Evolutionary conservation across 768 basidiomycete species (phyloP).

Genomic region (Trametopsis cervina): DNA sequence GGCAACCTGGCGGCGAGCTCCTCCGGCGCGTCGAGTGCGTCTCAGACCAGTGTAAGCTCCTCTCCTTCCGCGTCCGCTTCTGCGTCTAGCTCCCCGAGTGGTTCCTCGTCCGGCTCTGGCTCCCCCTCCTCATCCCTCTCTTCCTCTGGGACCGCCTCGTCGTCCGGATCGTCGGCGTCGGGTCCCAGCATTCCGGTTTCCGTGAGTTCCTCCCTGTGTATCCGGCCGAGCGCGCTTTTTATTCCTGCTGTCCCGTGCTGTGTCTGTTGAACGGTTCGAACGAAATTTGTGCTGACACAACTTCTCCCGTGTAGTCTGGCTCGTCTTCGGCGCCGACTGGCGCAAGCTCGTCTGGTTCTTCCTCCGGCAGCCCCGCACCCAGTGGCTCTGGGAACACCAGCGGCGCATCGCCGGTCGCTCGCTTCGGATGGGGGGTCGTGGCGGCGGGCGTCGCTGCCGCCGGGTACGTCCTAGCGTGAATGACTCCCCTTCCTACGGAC

Average conservation of each 20-base stretch:
- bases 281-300: neutral
- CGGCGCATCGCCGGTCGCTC: neutral
- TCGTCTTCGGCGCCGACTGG: neutral
- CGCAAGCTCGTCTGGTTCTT: neutral
- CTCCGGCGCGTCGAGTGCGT: neutral
- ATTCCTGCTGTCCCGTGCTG: neutral
- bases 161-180: neutral
- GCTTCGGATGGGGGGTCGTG: slow-evolving; percentile 2
- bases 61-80: neutral
- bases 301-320: neutral
- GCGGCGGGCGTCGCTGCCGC: neutral
- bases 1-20: slow-evolving; percentile 29
- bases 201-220: neutral
- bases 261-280: neutral
- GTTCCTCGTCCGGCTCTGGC: neutral
- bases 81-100: neutral
- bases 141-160: neutral
- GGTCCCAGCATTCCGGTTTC: neutral
- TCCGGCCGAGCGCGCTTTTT: neutral
- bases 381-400: neutral
- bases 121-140: neutral
- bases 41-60: neutral
- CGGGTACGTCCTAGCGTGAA: neutral
- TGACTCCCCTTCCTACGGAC: too few species aligned
- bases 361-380: slow-evolving; percentile 1